Percentiles rank a stretch among this genome's conserved stretches.
Conservation (phyloP, 768 basidiomycete genomes). For the Termitomyces sp. region DNA sequence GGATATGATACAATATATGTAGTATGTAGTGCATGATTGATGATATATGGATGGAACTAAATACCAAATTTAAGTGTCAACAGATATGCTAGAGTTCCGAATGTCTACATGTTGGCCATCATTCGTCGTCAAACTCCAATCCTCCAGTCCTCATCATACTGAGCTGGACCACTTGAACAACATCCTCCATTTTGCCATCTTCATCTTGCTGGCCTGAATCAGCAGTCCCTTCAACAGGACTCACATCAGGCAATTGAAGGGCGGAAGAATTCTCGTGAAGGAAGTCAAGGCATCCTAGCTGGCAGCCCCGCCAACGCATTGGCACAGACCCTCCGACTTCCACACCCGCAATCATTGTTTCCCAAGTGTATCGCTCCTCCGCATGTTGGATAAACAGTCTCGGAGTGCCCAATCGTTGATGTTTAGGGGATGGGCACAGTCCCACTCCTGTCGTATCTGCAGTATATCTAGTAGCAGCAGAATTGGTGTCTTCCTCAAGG, state of each 20-base stretch:
- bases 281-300: slow-evolving; percentile 59
- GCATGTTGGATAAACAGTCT: slow-evolving; percentile 51
- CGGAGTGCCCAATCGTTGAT: slow-evolving; percentile 18
- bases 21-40: too few species aligned
- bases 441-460: slow-evolving; percentile 33
- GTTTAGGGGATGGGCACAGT: slow-evolving; percentile 47
- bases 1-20: not conserved
- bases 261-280: slow-evolving; percentile 28
- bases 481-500: slow-evolving; percentile 21
- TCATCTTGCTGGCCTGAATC: not conserved
- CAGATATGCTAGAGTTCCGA: not conserved
- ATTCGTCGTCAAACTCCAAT: slow-evolving; percentile 15
- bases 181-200: slow-evolving; percentile 1
- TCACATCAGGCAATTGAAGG: slow-evolving; percentile 7
- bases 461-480: slow-evolving; percentile 16
- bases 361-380: slow-evolving; percentile 69
- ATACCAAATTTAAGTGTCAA: not conserved
- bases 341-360: slow-evolving; percentile 46
- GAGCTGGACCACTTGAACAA: slow-evolving; percentile 16
- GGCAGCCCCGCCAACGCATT: slow-evolving; percentile 67
- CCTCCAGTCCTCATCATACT: not conserved
- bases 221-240: not conserved
- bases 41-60: not conserved
- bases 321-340: slow-evolving; percentile 54
- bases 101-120: not conserved